A percentile compares a stretch with the other conserved stretches of the same genome.
Evolutionary conservation across 2,329 filamentous ascomycete species (phyloP).

Genomic region (Elsinoe australis): DNA sequence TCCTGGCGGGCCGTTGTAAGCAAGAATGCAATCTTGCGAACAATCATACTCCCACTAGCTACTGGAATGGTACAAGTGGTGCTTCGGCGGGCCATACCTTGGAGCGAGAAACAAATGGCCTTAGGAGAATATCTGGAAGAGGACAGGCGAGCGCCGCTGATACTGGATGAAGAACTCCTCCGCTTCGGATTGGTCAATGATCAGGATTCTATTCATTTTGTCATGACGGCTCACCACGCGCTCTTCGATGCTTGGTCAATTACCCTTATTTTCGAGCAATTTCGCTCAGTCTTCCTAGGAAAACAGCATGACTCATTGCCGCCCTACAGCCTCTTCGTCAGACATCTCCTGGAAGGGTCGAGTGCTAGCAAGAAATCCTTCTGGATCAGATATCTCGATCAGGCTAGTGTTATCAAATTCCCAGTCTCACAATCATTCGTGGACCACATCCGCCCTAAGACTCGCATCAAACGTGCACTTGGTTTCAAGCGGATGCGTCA

Average conservation of each 20-base stretch:
- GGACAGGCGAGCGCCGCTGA: background rate
- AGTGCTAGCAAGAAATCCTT: background rate
- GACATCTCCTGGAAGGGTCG: background rate
- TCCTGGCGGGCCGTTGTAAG: background rate
- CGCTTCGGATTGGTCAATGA: background rate
- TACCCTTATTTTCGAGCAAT: background rate
- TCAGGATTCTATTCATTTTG: background rate
- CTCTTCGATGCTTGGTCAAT: conserved; percentile 10
- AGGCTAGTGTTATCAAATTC: background rate
- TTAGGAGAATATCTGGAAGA: background rate
- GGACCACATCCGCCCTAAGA: too few species aligned
- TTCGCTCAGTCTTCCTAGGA: background rate
- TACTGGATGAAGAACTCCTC: background rate
- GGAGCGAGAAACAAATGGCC: background rate
- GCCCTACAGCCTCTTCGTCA: background rate
- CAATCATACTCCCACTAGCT: background rate
- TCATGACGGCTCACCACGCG: conserved; percentile 5
- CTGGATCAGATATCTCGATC: background rate
- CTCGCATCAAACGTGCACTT: too few species aligned
- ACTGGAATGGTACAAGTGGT: background rate
- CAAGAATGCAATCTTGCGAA: background rate
- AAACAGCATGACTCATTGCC: background rate
- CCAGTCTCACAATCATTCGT: too few species aligned
- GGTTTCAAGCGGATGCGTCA: too few species aligned
- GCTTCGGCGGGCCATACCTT: background rate